Percentiles rank a stretch among this genome's conserved stretches.
phyloP scores from a whole-genome alignment of 2,329 filamentous ascomycete species.

The Trichothecium roseum region DNA sequence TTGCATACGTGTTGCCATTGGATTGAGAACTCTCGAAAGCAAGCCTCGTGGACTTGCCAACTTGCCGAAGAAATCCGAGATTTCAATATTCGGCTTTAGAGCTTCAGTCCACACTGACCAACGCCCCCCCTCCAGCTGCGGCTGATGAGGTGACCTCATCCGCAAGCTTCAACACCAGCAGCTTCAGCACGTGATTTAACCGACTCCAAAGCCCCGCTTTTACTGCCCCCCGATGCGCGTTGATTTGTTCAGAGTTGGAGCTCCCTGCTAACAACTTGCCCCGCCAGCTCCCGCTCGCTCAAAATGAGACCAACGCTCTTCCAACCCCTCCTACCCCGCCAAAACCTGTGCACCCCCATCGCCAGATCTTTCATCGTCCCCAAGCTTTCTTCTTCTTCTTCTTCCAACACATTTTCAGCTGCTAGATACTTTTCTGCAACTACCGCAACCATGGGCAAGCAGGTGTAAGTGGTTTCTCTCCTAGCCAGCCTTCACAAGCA shows the following conservation, averaged over 20 bases:
- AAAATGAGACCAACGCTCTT: constrained; percentile 35
- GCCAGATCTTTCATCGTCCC: constrained; percentile 28
- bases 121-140: neutral
- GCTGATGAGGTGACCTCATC: constrained; percentile 2
- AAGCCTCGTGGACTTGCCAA: too few species aligned
- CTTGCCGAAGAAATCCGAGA: neutral
- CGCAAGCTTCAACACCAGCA: neutral
- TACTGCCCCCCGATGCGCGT: constrained; percentile 5
- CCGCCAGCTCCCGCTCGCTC: constrained; percentile 28
- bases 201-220: constrained; percentile 9
- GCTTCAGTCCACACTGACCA: neutral
- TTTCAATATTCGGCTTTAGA: neutral
- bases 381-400: constrained; percentile 26
- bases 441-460: constrained; percentile 60
- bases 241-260: constrained; percentile 14
- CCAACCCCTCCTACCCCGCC: constrained; percentile 36
- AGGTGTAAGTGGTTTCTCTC: constrained; percentile 52
- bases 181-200: constrained; percentile 18
- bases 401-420: constrained; percentile 25
- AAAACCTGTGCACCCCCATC: constrained; percentile 28
- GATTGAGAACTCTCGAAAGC: too few species aligned
- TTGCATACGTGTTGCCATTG: too few species aligned
- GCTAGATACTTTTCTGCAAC: constrained; percentile 45
- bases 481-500: constrained; percentile 2
- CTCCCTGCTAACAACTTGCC: constrained; percentile 26